Conservation (phyloP, 805 yeast genomes). For the Kurtzmaniella fragi region DNA sequence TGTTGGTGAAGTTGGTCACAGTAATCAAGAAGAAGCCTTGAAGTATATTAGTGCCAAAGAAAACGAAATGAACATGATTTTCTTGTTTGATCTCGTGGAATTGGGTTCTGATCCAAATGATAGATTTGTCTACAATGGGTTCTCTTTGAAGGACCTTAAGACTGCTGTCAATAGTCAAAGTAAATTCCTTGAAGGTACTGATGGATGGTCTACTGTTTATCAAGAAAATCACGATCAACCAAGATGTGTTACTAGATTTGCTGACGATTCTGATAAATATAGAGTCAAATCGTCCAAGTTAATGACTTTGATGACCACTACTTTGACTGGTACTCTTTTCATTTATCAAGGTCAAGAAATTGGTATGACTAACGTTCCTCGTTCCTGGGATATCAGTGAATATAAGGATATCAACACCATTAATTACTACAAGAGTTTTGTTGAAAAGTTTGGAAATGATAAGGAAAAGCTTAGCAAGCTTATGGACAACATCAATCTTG, state of each 20-base stretch:
- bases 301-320: slow-evolving; percentile 38
- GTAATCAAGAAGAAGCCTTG: slow-evolving; percentile 36
- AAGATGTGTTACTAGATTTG: slow-evolving; percentile 48
- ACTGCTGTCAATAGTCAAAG: slow-evolving; percentile 30
- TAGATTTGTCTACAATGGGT: slow-evolving; percentile 30
- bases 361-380: slow-evolving; percentile 48
- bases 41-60: slow-evolving; percentile 38
- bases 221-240: slow-evolving; percentile 60
- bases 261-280: slow-evolving; percentile 32
- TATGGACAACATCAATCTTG: slow-evolving; percentile 28
- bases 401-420: slow-evolving; percentile 47
- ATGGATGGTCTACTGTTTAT: slow-evolving; percentile 54
- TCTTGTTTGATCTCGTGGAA: slow-evolving; percentile 27
- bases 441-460: slow-evolving; percentile 18
- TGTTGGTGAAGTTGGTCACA: slow-evolving; percentile 51
- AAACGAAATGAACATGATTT: slow-evolving; percentile 34
- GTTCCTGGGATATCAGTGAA: slow-evolving; percentile 43
- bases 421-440: slow-evolving; percentile 34
- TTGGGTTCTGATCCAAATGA: slow-evolving; percentile 34
- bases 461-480: slow-evolving; percentile 21
- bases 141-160: slow-evolving; percentile 35
- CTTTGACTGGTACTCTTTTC: slow-evolving; percentile 51
- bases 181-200: slow-evolving; percentile 41
- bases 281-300: slow-evolving; percentile 43
- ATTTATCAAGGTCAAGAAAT: slow-evolving; percentile 61